Evolutionary conservation across 2,329 filamentous ascomycete species (phyloP).

Genomic region (Fusarium praegraminearum): DNA sequence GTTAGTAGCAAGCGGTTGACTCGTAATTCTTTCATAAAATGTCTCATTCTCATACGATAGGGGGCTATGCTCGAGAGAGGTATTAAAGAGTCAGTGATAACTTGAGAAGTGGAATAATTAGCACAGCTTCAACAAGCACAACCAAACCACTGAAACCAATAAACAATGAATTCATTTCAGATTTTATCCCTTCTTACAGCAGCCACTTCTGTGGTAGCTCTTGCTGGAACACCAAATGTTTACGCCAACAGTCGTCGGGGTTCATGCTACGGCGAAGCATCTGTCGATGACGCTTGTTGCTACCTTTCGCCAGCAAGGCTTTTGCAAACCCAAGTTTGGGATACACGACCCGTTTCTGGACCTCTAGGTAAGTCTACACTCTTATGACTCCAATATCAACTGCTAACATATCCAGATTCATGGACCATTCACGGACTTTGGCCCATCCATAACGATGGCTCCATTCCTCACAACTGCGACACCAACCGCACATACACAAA

Average conservation of each 20-base stretch:
- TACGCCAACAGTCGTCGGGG: slow-evolving; percentile 7
- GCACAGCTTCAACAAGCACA: not conserved
- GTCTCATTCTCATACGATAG: not conserved
- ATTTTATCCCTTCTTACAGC: slow-evolving; percentile 12
- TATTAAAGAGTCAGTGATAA: slow-evolving; percentile 15
- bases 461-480: slow-evolving; percentile 15
- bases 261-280: slow-evolving; percentile 5
- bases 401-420: slow-evolving; percentile 9
- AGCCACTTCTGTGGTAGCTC: slow-evolving; percentile 19
- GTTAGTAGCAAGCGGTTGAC: not conserved
- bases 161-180: slow-evolving; percentile 12
- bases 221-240: slow-evolving; percentile 20
- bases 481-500: slow-evolving; percentile 33
- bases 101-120: not conserved
- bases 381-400: rapidly evolving
- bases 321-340: slow-evolving; percentile 26
- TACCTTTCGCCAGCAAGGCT: slow-evolving; percentile 21
- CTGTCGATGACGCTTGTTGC: slow-evolving; percentile 9
- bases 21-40: not conserved
- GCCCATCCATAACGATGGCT: slow-evolving; percentile 17
- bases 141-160: not conserved
- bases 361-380: not conserved
- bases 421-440: slow-evolving; percentile 24
- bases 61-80: not conserved
- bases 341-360: slow-evolving; percentile 16